Evolutionary conservation across 139 green algal genomes (phyloP).

Genomic region (Eudorina sp.): DNA sequence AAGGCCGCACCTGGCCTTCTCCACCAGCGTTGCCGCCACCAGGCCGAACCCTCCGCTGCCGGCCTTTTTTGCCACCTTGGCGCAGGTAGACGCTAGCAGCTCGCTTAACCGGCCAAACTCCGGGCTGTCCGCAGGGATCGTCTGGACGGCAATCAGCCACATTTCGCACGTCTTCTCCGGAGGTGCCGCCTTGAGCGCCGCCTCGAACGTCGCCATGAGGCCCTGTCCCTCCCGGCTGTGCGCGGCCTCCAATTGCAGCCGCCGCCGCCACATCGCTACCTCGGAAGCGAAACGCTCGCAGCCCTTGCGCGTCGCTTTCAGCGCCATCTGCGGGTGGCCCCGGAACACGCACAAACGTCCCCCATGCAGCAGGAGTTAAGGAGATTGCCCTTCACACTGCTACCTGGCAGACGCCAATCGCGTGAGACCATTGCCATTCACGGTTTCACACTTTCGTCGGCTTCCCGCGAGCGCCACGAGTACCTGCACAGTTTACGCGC

Average conservation of each 20-base stretch:
- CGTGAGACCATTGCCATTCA: too few species aligned
- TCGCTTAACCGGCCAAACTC: slow-evolving; percentile 19
- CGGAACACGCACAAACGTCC: too few species aligned
- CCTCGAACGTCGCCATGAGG: not conserved
- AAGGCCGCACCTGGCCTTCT: slow-evolving; percentile 30
- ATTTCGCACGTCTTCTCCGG: not conserved
- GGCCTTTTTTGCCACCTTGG: slow-evolving; percentile 4
- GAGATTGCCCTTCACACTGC: too few species aligned
- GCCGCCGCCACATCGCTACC: slow-evolving; percentile 56
- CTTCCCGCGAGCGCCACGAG: too few species aligned
- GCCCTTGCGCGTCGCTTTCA: slow-evolving; percentile 55
- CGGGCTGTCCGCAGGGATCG: not conserved
- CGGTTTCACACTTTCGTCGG: too few species aligned
- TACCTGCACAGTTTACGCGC: too few species aligned
- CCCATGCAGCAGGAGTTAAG: too few species aligned
- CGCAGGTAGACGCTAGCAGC: slow-evolving; percentile 22
- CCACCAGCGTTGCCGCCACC: slow-evolving; percentile 33
- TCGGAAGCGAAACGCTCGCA: slow-evolving; percentile 47
- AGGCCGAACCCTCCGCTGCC: not conserved
- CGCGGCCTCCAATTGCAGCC: slow-evolving; percentile 56
- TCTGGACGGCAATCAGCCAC: slow-evolving; percentile 29
- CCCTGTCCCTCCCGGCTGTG: not conserved
- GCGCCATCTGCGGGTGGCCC: slow-evolving; percentile 33
- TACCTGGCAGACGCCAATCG: too few species aligned
- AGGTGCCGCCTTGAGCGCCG: slow-evolving; percentile 44